phyloP scores from a whole-genome alignment of 169 alveolate species.

The Cryptosporidium sp. region DNA sequence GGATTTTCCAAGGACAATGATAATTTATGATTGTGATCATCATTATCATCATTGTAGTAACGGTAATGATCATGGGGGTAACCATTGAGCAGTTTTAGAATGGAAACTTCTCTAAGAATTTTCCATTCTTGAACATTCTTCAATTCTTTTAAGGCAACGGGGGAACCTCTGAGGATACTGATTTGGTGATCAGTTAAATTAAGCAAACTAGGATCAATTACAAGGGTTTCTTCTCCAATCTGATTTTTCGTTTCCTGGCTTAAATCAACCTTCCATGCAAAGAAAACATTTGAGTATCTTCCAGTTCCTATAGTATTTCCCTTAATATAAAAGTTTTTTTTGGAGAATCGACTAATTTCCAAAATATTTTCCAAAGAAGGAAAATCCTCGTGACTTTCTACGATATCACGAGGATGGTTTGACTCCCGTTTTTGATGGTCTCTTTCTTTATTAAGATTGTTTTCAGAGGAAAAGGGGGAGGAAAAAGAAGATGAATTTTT shows the following conservation, averaged over 20 bases:
- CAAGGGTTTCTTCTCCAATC: not conserved
- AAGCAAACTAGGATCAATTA: not conserved
- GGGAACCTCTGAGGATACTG: slow-evolving; percentile 10
- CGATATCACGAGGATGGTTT: not conserved
- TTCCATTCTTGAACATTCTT: slow-evolving; percentile 50
- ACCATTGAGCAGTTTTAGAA: slow-evolving; percentile 19
- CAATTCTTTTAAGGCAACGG: slow-evolving; percentile 57
- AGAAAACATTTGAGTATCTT: slow-evolving; percentile 48
- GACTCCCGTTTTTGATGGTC: too few relatives aligned
- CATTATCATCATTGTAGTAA: not conserved
- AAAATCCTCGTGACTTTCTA: not conserved
- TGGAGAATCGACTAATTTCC: not conserved
- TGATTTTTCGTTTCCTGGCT: not conserved
- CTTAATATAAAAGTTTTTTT: slow-evolving; percentile 17
- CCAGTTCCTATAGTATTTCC: slow-evolving; percentile 42
- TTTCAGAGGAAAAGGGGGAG: not conserved
- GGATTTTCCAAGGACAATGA: not conserved
- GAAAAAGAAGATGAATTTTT: not conserved
- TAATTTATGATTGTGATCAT: not conserved
- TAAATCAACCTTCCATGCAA: slow-evolving; percentile 25
- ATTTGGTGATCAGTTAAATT: slow-evolving; percentile 17
- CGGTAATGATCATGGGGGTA: not conserved
- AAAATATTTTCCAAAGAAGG: not conserved
- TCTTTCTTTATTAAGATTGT: too few relatives aligned
- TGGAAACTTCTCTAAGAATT: slow-evolving; percentile 31